phyloP scores from a whole-genome alignment of 306 rosid genomes.

The Lathyrus aphaca region DNA sequence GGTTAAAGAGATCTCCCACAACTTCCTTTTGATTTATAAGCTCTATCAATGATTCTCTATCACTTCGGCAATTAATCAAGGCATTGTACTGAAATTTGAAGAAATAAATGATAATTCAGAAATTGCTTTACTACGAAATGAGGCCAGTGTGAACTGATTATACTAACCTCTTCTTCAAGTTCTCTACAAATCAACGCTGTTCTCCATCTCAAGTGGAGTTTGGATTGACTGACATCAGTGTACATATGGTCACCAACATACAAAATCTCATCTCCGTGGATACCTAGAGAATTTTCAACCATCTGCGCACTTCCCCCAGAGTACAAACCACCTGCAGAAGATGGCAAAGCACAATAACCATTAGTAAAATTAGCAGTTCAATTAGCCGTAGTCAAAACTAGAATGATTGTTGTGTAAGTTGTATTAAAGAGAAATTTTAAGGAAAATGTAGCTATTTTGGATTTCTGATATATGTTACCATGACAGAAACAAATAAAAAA shows the following conservation, averaged over 20 bases:
- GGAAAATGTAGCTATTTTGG: slow-evolving; percentile 5
- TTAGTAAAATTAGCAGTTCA: slow-evolving; percentile 28
- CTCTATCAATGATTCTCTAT: slow-evolving; percentile 77
- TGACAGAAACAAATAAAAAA: not conserved
- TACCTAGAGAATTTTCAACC: slow-evolving; percentile 81
- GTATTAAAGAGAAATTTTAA: not conserved
- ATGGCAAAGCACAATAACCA: slow-evolving; percentile 28
- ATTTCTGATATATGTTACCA: slow-evolving; percentile 15
- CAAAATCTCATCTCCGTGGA: slow-evolving; percentile 95
- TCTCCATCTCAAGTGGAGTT: slow-evolving; percentile 96
- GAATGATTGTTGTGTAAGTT: slow-evolving; percentile 7
- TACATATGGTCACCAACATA: slow-evolving; percentile 99
- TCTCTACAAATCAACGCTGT: slow-evolving; percentile 93
- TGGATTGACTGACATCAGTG: slow-evolving; percentile 96
- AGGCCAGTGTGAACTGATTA: slow-evolving; percentile 10
- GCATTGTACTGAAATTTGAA: slow-evolving; percentile 63
- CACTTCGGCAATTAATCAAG: slow-evolving; percentile 60
- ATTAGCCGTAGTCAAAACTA: slow-evolving; percentile 2
- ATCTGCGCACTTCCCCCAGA: slow-evolving; percentile 98
- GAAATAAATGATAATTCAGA: slow-evolving; percentile 7
- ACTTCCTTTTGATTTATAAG: slow-evolving; percentile 93
- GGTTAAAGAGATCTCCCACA: slow-evolving; percentile 92
- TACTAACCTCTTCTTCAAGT: slow-evolving; percentile 92
- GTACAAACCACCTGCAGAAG: slow-evolving; percentile 84
- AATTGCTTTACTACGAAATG: slow-evolving; percentile 14